Evolutionary conservation across 371 early-diverging fungal species (phyloP), one percentile per base, ranked within the genome.

Genomic region (Coemansia sp.): DNA sequence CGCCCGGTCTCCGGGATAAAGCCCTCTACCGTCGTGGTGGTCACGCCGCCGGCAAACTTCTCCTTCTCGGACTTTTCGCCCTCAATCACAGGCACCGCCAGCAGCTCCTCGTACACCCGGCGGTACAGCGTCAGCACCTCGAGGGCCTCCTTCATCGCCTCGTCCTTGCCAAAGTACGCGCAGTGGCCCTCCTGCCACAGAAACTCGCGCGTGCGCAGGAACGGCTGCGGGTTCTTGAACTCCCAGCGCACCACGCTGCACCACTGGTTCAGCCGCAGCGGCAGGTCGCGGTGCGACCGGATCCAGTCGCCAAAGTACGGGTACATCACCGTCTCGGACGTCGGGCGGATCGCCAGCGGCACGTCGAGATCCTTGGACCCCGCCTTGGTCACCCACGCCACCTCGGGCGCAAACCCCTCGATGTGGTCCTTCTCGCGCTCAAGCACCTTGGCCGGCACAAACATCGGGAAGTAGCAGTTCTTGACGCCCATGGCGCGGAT

Each of bases 111-210:
- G 82, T 99, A 99, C 40, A 99, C 91, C 42, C 90, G 88, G 57
- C 91, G 91, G 81, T 99, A 99, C 55, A 97, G 84, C 36, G 98
- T 95, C 64, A 99, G 81, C 63, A 99, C 96, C 61, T 94, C 83
- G 52, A 79, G 82, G 20, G 97, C 99, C 83, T 99, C 99, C 35
- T 77, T 64, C 78, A 91, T 96, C 49, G 99, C 97, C 57, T 90
- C 95, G 43, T 89, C 88, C 82, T 93, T 86, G 47, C 89, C 94
- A 62, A 96, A 86, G 77, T 95, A 94, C 13, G 99, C 99, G 40
- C 98, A 98, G 85, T 99, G 99, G 53, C 99, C 99, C 83, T 99
- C 99, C 81, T 99, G 99, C 99, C 99, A 99, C 69, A 99, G 84
- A 86, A 99, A 99, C 85, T 99, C 99, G 73, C 99, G 92, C 16